A percentile compares a stretch with the other conserved stretches of the same genome.
Evolutionary conservation across 805 yeast species (phyloP).

Genomic region (Blastobotrys chiropterorum): DNA sequence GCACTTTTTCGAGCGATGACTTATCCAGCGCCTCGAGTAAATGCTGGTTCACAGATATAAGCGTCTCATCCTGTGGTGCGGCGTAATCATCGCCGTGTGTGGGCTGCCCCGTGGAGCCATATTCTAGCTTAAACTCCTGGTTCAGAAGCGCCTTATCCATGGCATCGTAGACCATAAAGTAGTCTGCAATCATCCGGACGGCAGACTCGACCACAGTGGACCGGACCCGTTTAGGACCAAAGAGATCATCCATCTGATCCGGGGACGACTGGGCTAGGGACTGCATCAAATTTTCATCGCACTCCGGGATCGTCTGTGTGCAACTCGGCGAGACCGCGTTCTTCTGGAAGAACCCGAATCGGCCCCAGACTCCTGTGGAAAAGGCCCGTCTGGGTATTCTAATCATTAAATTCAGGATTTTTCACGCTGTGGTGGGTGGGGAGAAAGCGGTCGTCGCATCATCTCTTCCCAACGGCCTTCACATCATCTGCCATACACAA

Average conservation of each 20-base stretch:
- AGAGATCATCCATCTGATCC: constrained; percentile 13
- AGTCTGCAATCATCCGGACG: constrained; percentile 28
- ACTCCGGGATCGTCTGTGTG: background rate
- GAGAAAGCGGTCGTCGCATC: background rate
- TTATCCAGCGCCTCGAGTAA: constrained; percentile 4
- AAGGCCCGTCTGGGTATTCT: background rate
- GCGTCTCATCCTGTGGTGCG: background rate
- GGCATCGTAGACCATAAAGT: constrained; percentile 25
- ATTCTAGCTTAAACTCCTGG: constrained; percentile 12
- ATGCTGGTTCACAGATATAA: constrained; percentile 2
- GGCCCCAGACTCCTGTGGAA: background rate
- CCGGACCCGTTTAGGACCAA: constrained; percentile 25
- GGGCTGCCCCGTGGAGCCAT: constrained; percentile 8
- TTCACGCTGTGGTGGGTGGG: no score
- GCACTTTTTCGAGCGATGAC: constrained; percentile 6
- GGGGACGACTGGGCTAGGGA: background rate
- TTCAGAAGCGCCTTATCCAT: constrained; percentile 23
- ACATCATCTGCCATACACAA: background rate
- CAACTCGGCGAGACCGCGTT: background rate
- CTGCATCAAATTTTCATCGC: background rate
- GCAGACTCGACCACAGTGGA: constrained; percentile 27
- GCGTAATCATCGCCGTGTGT: background rate
- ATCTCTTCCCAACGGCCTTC: no score
- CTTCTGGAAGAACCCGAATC: background rate
- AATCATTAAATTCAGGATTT: no score